Percentiles rank a stretch among this genome's conserved stretches.
phyloP scores from a whole-genome alignment of 306 rosid species.

The Ammopiptanthus mongolicus region DNA sequence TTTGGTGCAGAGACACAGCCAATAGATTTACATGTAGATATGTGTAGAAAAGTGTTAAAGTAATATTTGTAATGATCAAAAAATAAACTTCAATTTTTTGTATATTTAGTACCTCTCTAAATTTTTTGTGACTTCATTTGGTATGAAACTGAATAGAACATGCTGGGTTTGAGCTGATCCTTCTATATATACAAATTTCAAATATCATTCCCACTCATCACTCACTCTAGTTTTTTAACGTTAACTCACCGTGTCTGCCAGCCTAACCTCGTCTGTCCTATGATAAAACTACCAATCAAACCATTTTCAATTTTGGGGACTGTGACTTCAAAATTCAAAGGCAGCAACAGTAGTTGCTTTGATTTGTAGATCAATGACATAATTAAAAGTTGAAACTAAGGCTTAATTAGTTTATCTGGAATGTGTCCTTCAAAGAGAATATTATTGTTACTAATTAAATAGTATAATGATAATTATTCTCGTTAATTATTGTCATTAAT shows the following conservation, averaged over 20 bases:
- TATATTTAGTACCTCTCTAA: neutral
- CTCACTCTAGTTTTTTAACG: neutral
- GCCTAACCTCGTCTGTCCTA: neutral
- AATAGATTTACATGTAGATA: no score
- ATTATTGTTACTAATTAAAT: slow-evolving; percentile 6
- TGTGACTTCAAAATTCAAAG: slow-evolving; percentile 12
- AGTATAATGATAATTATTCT: slow-evolving; percentile 21
- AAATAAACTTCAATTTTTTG: neutral
- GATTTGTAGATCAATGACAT: neutral
- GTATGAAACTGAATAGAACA: neutral
- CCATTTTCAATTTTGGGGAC: neutral
- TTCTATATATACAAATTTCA: neutral
- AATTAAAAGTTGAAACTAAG: neutral
- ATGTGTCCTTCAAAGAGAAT: slow-evolving; percentile 1
- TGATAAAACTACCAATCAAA: neutral
- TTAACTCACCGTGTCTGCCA: slow-evolving; percentile 14
- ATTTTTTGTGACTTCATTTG: neutral
- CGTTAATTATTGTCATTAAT: slow-evolving; percentile 24
- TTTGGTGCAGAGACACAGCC: no score
- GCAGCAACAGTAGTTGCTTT: neutral
- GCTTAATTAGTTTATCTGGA: neutral
- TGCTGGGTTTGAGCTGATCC: neutral
- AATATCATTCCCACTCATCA: neutral
- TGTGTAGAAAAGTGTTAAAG: neutral
- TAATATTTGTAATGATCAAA: neutral